Evolutionary conservation across 1,139 yeast genomes (phyloP), one percentile per base, ranked within the genome.

Genomic region (Saccharomyces hybrid): DNA sequence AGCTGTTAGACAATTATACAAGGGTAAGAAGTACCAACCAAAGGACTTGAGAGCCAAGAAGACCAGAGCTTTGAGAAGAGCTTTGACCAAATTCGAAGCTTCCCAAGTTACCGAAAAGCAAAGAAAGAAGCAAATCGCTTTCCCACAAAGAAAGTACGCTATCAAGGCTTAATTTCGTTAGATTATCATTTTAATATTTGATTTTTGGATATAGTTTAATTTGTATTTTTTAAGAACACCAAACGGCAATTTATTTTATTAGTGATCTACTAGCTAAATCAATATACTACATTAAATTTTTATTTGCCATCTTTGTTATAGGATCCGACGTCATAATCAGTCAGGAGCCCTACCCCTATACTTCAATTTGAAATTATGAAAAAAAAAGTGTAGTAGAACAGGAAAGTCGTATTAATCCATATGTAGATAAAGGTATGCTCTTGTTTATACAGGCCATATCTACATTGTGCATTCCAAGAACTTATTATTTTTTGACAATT

Each of bases 61-160:
- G 87, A 93, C 99, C 80, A 93, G 98, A 85, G 98, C 99, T 78
- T 81, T 93, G 79, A 91, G 99, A 88, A 89, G 98, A 84, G 83
- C 85, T 76, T 84, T 93, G 76, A 84, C 97, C 77, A 82, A 86
- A 75, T 78, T 79, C 78, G 97, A 93, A 81, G 84, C 88, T 75
- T 73, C 82, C 69, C 79, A 80, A 76, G 78, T 80, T 77, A 91
- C 98, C 74, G 85, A 79, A 71, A 90, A 88, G 83, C 90, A 91
- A 73, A 83, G 83, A 80, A 93, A 93, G 89, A 85, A 82, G 80
- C 38, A 32, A 32, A 82, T 84, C 73, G 96, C 97, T 79, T 89
- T 85, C 95, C 97, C 99, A 78, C 91, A 86, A 81, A 90, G 96
- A 87, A 87, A 87, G 81, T 93, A 81, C 80, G 98, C 98, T 77